These are phyloP conservation scores for Aspergillus heteromorphus DNA, from an alignment of 495 filamentous ascomycete genomes.

Conservation along the genomic window DNA sequence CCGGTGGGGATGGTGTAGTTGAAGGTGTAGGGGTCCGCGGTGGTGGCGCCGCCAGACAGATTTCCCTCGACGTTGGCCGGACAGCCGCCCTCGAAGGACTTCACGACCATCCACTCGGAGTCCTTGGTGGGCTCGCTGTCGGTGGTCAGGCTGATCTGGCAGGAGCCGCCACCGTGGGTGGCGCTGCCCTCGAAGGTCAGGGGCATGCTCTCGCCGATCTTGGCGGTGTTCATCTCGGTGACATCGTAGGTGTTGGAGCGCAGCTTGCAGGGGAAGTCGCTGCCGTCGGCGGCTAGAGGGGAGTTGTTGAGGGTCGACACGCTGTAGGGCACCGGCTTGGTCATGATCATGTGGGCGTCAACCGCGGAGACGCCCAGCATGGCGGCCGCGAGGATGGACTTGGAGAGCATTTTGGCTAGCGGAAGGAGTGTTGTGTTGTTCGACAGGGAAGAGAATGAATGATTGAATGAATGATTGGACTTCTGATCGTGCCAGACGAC, in stretches of 20 bases:
- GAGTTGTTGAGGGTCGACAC: slow-evolving; percentile 46
- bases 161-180: slow-evolving; percentile 82
- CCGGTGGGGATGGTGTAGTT: slow-evolving; percentile 42
- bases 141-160: slow-evolving; percentile 78
- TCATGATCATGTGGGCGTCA: slow-evolving; percentile 67
- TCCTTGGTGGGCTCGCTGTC: slow-evolving; percentile 54
- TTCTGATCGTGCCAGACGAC: slow-evolving; percentile 43
- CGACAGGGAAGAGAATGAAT: slow-evolving; percentile 19
- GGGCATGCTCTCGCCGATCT: slow-evolving; percentile 22
- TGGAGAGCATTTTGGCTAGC: slow-evolving; percentile 37
- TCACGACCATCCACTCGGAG: slow-evolving; percentile 68
- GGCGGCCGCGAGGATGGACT: slow-evolving; percentile 30
- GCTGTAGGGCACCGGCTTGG: slow-evolving; percentile 60
- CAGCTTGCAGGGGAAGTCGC: slow-evolving; percentile 76
- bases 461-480: slow-evolving; percentile 1
- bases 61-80: slow-evolving; percentile 51
- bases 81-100: slow-evolving; percentile 77
- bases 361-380: slow-evolving; percentile 46
- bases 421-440: slow-evolving; percentile 15
- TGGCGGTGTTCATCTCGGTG: slow-evolving; percentile 25
- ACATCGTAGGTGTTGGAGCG: slow-evolving; percentile 21
- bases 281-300: slow-evolving; percentile 55
- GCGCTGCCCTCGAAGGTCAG: slow-evolving; percentile 46
- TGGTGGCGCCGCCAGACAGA: slow-evolving; percentile 16
- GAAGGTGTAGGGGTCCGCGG: slow-evolving; percentile 26